Evolutionary conservation across 495 filamentous ascomycete species (phyloP).

Genomic region (Neurospora sp.): DNA sequence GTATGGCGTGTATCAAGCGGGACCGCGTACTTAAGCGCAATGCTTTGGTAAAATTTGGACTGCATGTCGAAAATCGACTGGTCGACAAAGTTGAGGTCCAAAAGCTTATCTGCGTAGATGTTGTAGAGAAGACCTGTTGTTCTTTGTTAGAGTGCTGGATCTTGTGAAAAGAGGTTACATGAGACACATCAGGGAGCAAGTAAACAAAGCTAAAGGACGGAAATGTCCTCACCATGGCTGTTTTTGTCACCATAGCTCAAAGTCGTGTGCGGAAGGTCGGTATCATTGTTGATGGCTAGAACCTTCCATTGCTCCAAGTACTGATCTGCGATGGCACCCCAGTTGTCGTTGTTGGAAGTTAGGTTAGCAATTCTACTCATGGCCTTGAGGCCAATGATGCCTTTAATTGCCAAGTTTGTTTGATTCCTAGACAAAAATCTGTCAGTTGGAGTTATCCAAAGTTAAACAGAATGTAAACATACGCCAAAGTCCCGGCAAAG

Average conservation of each 20-base stretch:
- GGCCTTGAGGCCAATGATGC: constrained; percentile 87
- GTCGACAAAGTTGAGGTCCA: constrained; percentile 60
- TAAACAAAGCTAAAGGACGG: not conserved
- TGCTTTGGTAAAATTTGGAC: constrained; percentile 67
- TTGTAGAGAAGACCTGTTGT: constrained; percentile 70
- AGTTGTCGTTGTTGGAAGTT: constrained; percentile 49
- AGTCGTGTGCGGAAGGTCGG: constrained; percentile 59
- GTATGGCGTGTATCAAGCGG: constrained; percentile 76
- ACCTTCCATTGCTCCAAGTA: constrained; percentile 73
- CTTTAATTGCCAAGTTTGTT: constrained; percentile 89
- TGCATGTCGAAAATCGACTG: constrained; percentile 70
- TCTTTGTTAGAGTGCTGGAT: constrained; percentile 49
- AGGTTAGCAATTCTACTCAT: constrained; percentile 70
- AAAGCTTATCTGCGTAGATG: constrained; percentile 67
- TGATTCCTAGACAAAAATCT: constrained; percentile 45
- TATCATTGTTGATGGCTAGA: constrained; percentile 60
- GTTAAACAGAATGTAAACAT: not conserved
- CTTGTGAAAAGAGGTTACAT: not conserved
- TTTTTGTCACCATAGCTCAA: constrained; percentile 40
- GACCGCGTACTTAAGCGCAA: constrained; percentile 62
- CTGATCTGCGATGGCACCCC: constrained; percentile 52
- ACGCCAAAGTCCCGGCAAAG: constrained; percentile 72
- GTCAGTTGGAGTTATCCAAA: not conserved
- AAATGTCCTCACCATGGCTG: constrained; percentile 24
- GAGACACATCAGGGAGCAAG: not conserved